Conservation (phyloP, 208 protist species). For the Leishmania mexicana region DNA sequence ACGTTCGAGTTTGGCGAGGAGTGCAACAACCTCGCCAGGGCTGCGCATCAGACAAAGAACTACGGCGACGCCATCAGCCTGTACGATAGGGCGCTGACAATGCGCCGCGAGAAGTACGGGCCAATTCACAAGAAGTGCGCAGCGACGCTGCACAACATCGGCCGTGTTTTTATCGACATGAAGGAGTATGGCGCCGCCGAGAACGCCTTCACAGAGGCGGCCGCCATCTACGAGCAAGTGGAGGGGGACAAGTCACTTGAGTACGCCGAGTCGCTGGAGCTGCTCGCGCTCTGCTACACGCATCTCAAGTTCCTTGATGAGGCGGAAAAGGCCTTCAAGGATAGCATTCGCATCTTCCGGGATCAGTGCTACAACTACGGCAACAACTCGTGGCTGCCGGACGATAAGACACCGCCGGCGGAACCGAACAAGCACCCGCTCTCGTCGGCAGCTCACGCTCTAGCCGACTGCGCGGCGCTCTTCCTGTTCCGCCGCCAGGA, state of each 20-base stretch:
- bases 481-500: conserved; percentile 76
- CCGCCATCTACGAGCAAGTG: conserved; percentile 86
- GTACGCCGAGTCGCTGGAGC: conserved; percentile 84
- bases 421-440: conserved; percentile 86
- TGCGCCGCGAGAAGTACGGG: conserved; percentile 84
- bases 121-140: conserved; percentile 86
- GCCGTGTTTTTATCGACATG: conserved; percentile 91
- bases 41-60: conserved; percentile 87
- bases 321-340: conserved; percentile 91
- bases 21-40: conserved; percentile 81
- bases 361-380: conserved; percentile 85
- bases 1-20: conserved; percentile 87
- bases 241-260: conserved; percentile 72
- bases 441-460: conserved; percentile 77
- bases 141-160: conserved; percentile 86
- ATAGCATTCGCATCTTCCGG: conserved; percentile 84
- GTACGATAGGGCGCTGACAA: conserved; percentile 80
- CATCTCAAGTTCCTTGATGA: conserved; percentile 88
- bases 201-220: conserved; percentile 88
- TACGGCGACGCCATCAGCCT: conserved; percentile 89
- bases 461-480: conserved; percentile 85
- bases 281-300: conserved; percentile 85
- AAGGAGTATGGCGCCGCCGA: conserved; percentile 87
- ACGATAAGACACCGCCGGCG: conserved; percentile 41
- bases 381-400: conserved; percentile 77